phyloP scores from a whole-genome alignment of 2,329 filamentous ascomycete genomes.

The Gnomoniopsis smithogilvyi region DNA sequence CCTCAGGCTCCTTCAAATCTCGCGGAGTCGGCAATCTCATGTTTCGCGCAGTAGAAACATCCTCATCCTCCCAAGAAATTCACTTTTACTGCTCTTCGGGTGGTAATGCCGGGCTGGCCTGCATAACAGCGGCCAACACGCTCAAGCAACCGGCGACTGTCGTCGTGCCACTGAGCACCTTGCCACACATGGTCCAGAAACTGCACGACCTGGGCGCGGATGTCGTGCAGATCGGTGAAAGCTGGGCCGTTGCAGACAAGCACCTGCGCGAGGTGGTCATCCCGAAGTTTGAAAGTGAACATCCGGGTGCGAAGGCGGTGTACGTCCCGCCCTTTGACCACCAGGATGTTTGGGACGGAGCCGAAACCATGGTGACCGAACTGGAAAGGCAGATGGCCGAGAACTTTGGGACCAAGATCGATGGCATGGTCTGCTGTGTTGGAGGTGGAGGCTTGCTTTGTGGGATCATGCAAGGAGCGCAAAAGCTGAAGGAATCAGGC shows the following conservation, averaged over 20 bases:
- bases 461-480: constrained; percentile 62
- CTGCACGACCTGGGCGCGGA: constrained; percentile 61
- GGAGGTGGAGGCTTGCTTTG: constrained; percentile 70
- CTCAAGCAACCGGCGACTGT: constrained; percentile 65
- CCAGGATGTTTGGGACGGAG: constrained; percentile 63
- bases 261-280: constrained; percentile 48
- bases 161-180: constrained; percentile 65
- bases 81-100: constrained; percentile 75
- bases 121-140: constrained; percentile 65
- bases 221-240: constrained; percentile 64
- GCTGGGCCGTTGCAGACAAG: constrained; percentile 66
- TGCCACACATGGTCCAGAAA: constrained; percentile 64
- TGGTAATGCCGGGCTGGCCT: constrained; percentile 78
- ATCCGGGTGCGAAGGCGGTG: constrained; percentile 39
- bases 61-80: constrained; percentile 32
- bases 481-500: constrained; percentile 31
- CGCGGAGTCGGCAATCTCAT: constrained; percentile 72
- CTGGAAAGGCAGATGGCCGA: constrained; percentile 32
- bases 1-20: constrained; percentile 81
- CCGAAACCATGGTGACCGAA: constrained; percentile 52
- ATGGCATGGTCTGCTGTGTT: constrained; percentile 66
- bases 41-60: constrained; percentile 40
- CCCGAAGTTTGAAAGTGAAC: constrained; percentile 40
- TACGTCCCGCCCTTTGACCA: constrained; percentile 68
- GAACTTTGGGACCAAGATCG: constrained; percentile 33